Conservation (phyloP, 2,329 filamentous ascomycete species). For the Immersiporthe knoxdaviesiana region DNA sequence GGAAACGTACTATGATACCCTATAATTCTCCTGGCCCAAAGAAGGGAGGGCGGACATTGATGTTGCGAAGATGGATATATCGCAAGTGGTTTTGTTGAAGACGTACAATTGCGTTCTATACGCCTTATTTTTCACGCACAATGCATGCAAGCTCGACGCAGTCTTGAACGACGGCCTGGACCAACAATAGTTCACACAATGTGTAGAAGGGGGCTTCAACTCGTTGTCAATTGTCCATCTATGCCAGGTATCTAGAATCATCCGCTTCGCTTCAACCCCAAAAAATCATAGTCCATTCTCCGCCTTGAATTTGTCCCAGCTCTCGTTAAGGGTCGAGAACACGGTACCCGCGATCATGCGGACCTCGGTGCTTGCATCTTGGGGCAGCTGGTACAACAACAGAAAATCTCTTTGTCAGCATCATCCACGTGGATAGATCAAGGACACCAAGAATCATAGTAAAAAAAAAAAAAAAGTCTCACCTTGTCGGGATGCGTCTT, state of each 20-base stretch:
- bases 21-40: not conserved
- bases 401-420: not conserved
- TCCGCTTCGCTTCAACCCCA: constrained; percentile 11
- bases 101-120: not conserved
- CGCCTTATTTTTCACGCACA: not conserved
- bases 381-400: constrained; percentile 56
- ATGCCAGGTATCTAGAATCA: constrained; percentile 26
- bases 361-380: constrained; percentile 67
- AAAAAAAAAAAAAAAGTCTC: constrained; percentile 42
- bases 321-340: constrained; percentile 71
- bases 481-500: constrained; percentile 99
- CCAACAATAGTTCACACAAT: not conserved
- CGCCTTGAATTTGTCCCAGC: constrained; percentile 73
- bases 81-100: not conserved
- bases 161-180: not conserved
- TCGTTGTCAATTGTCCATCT: constrained; percentile 22
- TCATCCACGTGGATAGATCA: constrained; percentile 14
- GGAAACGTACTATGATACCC: constrained; percentile 10
- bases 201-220: not conserved
- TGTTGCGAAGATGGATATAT: not conserved
- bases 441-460: constrained; percentile 21
- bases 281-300: constrained; percentile 63
- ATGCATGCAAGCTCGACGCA: not conserved
- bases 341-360: constrained; percentile 67
- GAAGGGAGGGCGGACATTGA: not conserved